A percentile compares a stretch with the other conserved stretches of the same genome.
These are phyloP conservation scores for Cryphonectria naterciae DNA, from an alignment of 2,329 filamentous ascomycete genomes.

Conservation along the genomic window DNA sequence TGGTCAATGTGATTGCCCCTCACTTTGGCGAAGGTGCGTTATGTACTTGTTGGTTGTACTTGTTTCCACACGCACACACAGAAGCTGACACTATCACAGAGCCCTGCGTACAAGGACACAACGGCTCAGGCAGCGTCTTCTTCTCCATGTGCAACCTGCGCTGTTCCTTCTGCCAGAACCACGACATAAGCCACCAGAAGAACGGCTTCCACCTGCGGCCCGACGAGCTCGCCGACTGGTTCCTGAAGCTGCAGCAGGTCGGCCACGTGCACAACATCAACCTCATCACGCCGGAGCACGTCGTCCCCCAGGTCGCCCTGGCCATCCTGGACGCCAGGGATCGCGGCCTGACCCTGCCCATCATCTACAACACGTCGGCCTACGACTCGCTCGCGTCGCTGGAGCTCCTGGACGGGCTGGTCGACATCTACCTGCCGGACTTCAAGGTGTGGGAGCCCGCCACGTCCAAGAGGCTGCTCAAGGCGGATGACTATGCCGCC, in stretches of 20 bases:
- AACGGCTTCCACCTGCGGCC: slow-evolving; percentile 80
- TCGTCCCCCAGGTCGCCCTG: slow-evolving; percentile 80
- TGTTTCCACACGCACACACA: neutral
- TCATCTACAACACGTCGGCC: slow-evolving; percentile 84
- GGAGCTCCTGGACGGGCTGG: slow-evolving; percentile 73
- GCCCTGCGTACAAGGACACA: slow-evolving; percentile 80
- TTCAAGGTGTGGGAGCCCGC: slow-evolving; percentile 78
- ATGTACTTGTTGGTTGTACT: slow-evolving; percentile 10
- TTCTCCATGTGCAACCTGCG: slow-evolving; percentile 72
- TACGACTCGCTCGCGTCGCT: slow-evolving; percentile 78
- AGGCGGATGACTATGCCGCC: slow-evolving; percentile 75
- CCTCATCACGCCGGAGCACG: slow-evolving; percentile 83
- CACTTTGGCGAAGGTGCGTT: slow-evolving; percentile 75
- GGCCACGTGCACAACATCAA: slow-evolving; percentile 91
- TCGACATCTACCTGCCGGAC: slow-evolving; percentile 87
- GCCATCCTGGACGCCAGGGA: slow-evolving; percentile 75
- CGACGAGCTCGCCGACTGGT: slow-evolving; percentile 79
- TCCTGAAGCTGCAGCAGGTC: slow-evolving; percentile 77
- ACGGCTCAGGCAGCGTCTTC: slow-evolving; percentile 80
- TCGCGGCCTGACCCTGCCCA: slow-evolving; percentile 70
- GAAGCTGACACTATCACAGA: slow-evolving; percentile 48
- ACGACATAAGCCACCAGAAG: slow-evolving; percentile 81
- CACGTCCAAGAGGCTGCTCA: slow-evolving; percentile 73
- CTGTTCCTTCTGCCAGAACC: slow-evolving; percentile 81
- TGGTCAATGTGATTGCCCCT: slow-evolving; percentile 83